Conservation (phyloP, 2,329 filamentous ascomycete genomes). For the Cladosporium sp. region DNA sequence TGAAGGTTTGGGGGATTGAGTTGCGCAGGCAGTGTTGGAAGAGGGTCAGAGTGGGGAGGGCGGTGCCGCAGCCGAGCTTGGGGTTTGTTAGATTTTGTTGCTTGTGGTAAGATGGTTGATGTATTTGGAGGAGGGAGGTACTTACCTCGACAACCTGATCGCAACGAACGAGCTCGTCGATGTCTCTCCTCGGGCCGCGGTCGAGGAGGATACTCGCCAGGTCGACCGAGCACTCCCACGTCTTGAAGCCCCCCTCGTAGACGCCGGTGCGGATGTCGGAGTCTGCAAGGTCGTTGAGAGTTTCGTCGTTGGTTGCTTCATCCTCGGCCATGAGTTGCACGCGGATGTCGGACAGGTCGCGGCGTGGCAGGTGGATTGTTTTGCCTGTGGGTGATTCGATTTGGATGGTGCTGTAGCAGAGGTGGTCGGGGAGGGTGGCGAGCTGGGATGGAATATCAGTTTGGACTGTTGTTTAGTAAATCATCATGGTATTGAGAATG, state of each 20-base stretch:
- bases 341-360: slow-evolving; percentile 77
- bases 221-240: slow-evolving; percentile 82
- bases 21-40: slow-evolving; percentile 58
- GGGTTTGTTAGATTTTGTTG: background rate
- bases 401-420: slow-evolving; percentile 62
- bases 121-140: background rate
- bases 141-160: slow-evolving; percentile 47
- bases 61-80: slow-evolving; percentile 64
- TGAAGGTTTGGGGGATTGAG: slow-evolving; percentile 53
- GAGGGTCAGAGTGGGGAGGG: slow-evolving; percentile 66
- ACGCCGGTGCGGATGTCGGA: slow-evolving; percentile 77
- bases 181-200: slow-evolving; percentile 44
- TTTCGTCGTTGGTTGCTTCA: slow-evolving; percentile 38
- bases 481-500: too few relatives aligned
- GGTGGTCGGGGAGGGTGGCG: slow-evolving; percentile 63
- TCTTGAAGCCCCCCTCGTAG: slow-evolving; percentile 86
- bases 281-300: slow-evolving; percentile 59
- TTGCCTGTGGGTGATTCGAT: slow-evolving; percentile 58
- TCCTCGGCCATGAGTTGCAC: slow-evolving; percentile 75
- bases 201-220: slow-evolving; percentile 62
- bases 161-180: slow-evolving; percentile 46
- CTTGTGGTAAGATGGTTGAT: background rate
- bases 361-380: slow-evolving; percentile 58
- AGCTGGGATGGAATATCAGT: slow-evolving; percentile 39
- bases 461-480: background rate